Conservation (phyloP, 345 rosid species). For the Salix exigua region DNA sequence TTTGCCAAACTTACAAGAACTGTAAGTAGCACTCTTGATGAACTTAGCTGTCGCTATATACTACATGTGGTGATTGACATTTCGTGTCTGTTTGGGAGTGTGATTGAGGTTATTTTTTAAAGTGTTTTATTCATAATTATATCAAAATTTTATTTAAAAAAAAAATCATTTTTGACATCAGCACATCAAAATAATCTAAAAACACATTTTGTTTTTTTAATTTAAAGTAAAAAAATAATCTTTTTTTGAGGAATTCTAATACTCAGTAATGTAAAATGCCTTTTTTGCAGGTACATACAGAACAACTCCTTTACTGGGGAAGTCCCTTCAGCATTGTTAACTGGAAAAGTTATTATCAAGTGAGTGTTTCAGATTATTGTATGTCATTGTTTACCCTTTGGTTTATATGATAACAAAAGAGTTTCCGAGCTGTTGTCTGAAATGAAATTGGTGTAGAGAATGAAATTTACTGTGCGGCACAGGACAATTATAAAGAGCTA, state of each 20-base stretch:
- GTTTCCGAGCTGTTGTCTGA: not conserved
- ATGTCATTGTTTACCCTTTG: not conserved
- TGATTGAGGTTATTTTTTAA: too few species aligned
- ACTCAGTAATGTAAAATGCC: slow-evolving; percentile 1
- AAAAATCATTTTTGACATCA: too few species aligned
- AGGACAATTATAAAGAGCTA: not conserved
- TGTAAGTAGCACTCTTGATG: slow-evolving; percentile 47
- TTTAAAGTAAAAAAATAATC: too few species aligned
- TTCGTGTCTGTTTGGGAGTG: too few species aligned
- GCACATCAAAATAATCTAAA: too few species aligned
- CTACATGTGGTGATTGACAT: not conserved
- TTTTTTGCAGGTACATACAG: slow-evolving; percentile 59
- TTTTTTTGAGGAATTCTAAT: too few species aligned
- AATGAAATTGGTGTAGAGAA: not conserved
- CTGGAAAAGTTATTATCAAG: slow-evolving; percentile 58
- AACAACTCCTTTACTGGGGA: slow-evolving; percentile 78
- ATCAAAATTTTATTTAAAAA: too few species aligned
- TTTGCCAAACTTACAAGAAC: slow-evolving; percentile 67
- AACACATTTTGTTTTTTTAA: too few species aligned
- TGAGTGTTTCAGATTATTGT: slow-evolving; percentile 41
- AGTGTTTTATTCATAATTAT: too few species aligned
- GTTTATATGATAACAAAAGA: not conserved
- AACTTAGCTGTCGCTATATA: not conserved
- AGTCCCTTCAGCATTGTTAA: slow-evolving; percentile 55
- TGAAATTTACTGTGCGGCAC: not conserved